Evolutionary conservation across 306 rosid genomes (phyloP).

Genomic region (Phaseolus lunatus): DNA sequence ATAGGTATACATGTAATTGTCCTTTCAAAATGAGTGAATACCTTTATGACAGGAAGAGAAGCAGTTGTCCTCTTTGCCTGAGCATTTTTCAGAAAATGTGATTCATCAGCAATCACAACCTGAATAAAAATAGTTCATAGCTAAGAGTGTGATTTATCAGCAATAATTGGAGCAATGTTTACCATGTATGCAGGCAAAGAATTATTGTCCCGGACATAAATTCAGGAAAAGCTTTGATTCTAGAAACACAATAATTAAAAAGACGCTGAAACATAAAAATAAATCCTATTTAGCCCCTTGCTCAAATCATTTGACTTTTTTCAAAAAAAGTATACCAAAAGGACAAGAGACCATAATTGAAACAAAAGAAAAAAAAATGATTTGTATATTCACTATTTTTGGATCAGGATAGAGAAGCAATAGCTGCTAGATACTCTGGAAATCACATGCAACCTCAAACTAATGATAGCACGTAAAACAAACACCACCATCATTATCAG

Average conservation of each 20-base stretch:
- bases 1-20: constrained; percentile 28
- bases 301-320: constrained; percentile 21
- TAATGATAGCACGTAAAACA: constrained; percentile 7
- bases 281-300: not conserved
- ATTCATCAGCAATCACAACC: constrained; percentile 99
- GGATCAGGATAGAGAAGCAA: not conserved
- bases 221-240: constrained; percentile 21
- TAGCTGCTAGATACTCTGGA: constrained; percentile 21
- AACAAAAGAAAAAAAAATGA: not conserved
- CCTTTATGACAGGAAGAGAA: constrained; percentile 89
- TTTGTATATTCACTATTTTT: not conserved
- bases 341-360: not conserved
- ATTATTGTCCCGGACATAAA: not conserved
- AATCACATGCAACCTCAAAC: constrained; percentile 28
- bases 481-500: not conserved
- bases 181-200: constrained; percentile 20
- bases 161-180: constrained; percentile 1
- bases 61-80: constrained; percentile 97
- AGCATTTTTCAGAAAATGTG: constrained; percentile 93
- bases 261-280: not conserved
- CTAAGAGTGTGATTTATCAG: constrained; percentile 43
- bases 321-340: not conserved
- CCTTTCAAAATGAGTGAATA: constrained; percentile 48
- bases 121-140: constrained; percentile 55
- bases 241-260: constrained; percentile 13